Conservation (phyloP, 208 protist genomes). For the Acanthamoeba lenticulata region DNA sequence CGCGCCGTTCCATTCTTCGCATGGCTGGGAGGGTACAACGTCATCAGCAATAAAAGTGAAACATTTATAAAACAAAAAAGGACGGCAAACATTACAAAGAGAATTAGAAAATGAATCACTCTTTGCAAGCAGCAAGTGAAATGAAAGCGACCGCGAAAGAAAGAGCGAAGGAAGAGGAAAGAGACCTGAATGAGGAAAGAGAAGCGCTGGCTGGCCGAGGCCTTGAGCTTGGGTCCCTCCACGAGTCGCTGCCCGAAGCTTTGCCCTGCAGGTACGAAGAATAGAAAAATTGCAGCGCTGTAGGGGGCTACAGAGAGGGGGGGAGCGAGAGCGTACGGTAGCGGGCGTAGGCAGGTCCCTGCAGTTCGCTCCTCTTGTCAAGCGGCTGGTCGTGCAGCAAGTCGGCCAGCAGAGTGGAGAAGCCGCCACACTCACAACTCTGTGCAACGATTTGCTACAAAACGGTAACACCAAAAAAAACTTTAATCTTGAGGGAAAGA, state of each 20-base stretch:
- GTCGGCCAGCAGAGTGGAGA: background rate
- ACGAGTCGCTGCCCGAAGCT: background rate
- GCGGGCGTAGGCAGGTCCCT: background rate
- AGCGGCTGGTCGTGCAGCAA: background rate
- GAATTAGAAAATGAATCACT: too few species aligned
- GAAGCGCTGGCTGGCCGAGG: background rate
- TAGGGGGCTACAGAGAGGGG: background rate
- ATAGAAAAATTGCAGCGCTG: background rate
- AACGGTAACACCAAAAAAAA: background rate
- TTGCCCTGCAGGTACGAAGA: background rate
- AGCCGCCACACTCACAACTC: background rate
- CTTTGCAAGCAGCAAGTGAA: too few species aligned
- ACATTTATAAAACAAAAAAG: too few species aligned
- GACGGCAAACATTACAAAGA: too few species aligned
- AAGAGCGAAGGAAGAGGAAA: background rate
- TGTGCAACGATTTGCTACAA: background rate
- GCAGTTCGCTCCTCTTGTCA: background rate
- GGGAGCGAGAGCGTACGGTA: background rate
- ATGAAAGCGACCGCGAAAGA: too few species aligned
- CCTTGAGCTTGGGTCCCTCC: background rate
- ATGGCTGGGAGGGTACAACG: too few species aligned
- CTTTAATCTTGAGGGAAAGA: background rate
- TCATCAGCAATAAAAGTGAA: too few species aligned
- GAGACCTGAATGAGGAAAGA: background rate
- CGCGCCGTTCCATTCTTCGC: background rate